phyloP scores from a whole-genome alignment of 108 stramenopile genomes.

The Cyclotella choctawhatcheeana region DNA sequence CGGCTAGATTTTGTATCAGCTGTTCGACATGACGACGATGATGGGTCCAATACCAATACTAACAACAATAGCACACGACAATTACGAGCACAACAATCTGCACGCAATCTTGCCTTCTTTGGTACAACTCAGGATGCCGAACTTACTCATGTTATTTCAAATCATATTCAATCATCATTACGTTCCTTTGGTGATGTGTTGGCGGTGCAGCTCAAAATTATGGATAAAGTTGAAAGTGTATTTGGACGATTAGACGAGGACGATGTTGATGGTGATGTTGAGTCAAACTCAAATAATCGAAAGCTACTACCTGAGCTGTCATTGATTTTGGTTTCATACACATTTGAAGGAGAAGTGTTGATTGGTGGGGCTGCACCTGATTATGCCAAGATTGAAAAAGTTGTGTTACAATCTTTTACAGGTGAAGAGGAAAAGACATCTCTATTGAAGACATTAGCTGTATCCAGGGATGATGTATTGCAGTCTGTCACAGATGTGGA shows the following conservation, averaged over 20 bases:
- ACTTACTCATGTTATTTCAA: too few species aligned
- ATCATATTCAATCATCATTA: too few species aligned
- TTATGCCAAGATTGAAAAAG: neutral
- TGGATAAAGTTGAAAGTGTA: conserved; percentile 1
- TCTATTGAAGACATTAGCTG: neutral
- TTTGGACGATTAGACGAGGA: neutral
- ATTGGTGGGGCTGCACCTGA: neutral
- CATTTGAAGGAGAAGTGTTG: neutral
- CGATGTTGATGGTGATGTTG: neutral
- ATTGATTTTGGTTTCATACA: neutral
- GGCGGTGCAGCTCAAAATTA: too few species aligned
- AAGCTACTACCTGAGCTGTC: neutral
- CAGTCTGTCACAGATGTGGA: conserved; percentile 10
- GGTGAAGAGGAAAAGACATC: neutral
- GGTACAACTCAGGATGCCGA: too few species aligned
- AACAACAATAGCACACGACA: too few species aligned
- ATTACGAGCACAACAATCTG: too few species aligned
- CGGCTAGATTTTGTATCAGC: too few species aligned
- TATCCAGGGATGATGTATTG: neutral
- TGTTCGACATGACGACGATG: too few species aligned
- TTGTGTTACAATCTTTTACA: neutral
- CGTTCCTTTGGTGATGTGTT: too few species aligned
- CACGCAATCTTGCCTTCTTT: too few species aligned
- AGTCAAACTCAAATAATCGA: neutral
- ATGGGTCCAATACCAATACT: too few species aligned